Base-by-base conservation (phyloP, 306 rosid species). In the Phaseolus lunatus region DNA sequence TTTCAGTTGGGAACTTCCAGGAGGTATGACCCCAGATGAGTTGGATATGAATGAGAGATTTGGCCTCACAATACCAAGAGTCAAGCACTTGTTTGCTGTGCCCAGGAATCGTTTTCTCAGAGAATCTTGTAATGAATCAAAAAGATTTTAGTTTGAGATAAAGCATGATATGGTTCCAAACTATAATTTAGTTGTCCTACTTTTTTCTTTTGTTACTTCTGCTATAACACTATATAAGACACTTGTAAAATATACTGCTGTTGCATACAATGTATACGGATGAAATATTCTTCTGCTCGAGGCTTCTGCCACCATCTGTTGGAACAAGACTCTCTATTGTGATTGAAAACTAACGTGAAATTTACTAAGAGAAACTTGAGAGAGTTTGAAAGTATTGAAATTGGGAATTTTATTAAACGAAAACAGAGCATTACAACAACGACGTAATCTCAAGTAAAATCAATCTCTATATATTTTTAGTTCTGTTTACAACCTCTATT, bases 1-100 rank as follows among this genome's bases (percentile, higher is more conserved):
- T 72, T 86, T 88, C 66, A 29, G 15, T 44, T 88, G 86, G 86
- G 58, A 81, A 26, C 88, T 88, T 33, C 84, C 79, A 0, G 1
- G 5, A 0, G 70, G 41, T 23, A 70, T 70, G 23, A 20, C 0
- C 26, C 63, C 82, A 2, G 9, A 23, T 29, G 76, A 85, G 2
- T 76, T 85, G 67, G 86, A 85, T 45, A 83, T 78, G 86, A 73
- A 1, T 0, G 85, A 87, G 67, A 61, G 41, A 45, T 74, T 82
- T 73, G 85, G 84, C 12, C 73, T 87, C 37, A 6, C 85, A 9
- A 43, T 56, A 5, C 79, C 85, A 3, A 86, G 79, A 72, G 52
- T 75, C 11, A 53, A 77, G 14, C 77, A 68, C 47, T 80, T 86
- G 15, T 31, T 67, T 9, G 83, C 67, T 14, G 23, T 80, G 41